phyloP scores from a whole-genome alignment of 2,329 filamentous ascomycete species.

The Penicillium nordicum region DNA sequence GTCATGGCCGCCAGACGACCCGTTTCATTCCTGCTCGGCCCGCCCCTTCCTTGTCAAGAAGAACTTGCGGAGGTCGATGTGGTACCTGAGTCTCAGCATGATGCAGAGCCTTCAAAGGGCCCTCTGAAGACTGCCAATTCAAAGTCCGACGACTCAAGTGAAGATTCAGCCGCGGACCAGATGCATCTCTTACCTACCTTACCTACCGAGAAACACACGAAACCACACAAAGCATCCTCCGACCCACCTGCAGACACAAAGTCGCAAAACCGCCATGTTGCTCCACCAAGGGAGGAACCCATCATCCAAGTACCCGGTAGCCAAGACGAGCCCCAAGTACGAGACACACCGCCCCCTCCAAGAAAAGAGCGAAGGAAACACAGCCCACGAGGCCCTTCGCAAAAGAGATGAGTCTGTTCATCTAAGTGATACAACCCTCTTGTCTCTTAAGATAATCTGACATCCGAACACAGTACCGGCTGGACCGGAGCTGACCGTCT shows the following conservation, averaged over 20 bases:
- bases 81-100: neutral
- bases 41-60: neutral
- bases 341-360: slow-evolving; percentile 23
- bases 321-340: slow-evolving; percentile 21
- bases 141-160: neutral
- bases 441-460: neutral
- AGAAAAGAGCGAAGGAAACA: neutral
- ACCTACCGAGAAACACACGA: neutral
- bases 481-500: neutral
- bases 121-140: neutral
- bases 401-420: neutral
- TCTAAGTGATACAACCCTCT: neutral
- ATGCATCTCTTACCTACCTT: slow-evolving; percentile 11
- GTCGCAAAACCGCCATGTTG: neutral
- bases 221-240: neutral
- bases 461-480: neutral
- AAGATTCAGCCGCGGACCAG: slow-evolving; percentile 5
- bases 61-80: neutral
- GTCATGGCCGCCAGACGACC: slow-evolving; percentile 30
- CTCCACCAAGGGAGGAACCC: slow-evolving; percentile 8
- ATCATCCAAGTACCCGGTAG: slow-evolving; percentile 31
- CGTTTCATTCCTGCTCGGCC: slow-evolving; percentile 33
- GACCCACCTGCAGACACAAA: neutral
- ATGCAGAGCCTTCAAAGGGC: neutral
- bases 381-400: slow-evolving; percentile 2